Percentiles rank a stretch among this genome's conserved stretches.
Conservation (phyloP, 2,329 filamentous ascomycete species). For the Helotiales sp. region DNA sequence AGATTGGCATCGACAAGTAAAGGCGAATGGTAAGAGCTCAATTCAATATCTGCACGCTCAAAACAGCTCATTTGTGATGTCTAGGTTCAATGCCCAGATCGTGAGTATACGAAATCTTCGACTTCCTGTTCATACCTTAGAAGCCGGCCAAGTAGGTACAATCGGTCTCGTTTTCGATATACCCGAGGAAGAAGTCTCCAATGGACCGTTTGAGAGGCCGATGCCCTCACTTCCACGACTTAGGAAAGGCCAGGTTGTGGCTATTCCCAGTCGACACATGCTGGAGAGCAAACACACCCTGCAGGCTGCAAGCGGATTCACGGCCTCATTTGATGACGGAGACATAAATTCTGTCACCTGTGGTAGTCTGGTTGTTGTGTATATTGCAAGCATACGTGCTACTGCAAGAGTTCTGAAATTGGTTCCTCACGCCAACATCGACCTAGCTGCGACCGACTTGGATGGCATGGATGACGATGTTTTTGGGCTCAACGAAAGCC, state of each 20-base stretch:
- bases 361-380: conserved; percentile 75
- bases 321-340: conserved; percentile 67
- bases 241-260: conserved; percentile 82
- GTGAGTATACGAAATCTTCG: conserved; percentile 87
- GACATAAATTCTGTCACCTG: conserved; percentile 63
- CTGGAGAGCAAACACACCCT: conserved; percentile 56
- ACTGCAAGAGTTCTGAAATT: conserved; percentile 70
- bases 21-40: conserved; percentile 67
- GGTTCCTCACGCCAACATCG: conserved; percentile 30
- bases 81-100: conserved; percentile 61
- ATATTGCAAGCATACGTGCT: conserved; percentile 83
- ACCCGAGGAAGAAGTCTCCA: conserved; percentile 36
- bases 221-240: conserved; percentile 44
- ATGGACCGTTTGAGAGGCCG: conserved; percentile 33
- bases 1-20: conserved; percentile 52
- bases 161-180: conserved; percentile 71
- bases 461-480: conserved; percentile 45
- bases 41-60: background rate
- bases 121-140: conserved; percentile 74
- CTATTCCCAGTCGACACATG: conserved; percentile 61
- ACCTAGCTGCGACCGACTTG: conserved; percentile 21
- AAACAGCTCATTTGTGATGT: background rate
- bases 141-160: conserved; percentile 84
- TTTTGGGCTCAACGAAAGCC: conserved; percentile 56
- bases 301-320: conserved; percentile 66